A percentile compares a stretch with the other conserved stretches of the same genome.
Conservation (phyloP, 225 moss, liverwort and hornwort species). For the Bryoerythrophyllum caledonicum region DNA sequence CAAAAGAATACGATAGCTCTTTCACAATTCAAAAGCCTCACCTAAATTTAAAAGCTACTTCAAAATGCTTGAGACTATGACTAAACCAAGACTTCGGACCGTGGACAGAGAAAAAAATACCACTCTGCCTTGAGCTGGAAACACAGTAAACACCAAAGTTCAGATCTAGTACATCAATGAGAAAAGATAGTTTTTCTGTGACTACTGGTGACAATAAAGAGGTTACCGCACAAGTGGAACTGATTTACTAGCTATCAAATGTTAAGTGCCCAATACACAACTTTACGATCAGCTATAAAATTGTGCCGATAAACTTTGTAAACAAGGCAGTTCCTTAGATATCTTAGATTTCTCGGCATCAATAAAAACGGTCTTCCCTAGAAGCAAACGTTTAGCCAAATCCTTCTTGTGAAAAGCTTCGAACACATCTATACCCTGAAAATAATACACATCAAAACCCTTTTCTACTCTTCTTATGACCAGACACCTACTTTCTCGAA, state of each 20-base stretch:
- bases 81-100: not conserved
- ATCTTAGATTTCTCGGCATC: slow-evolving; percentile 23
- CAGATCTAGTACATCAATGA: not conserved
- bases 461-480: not conserved
- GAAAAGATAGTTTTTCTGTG: not conserved
- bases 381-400: too few species aligned
- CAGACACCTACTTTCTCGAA: not conserved
- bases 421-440: slow-evolving; percentile 21
- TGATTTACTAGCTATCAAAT: not conserved
- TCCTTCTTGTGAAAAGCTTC: too few species aligned
- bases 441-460: not conserved
- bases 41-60: not conserved
- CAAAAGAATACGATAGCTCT: not conserved
- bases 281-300: not conserved
- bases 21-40: not conserved
- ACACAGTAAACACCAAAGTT: not conserved
- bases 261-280: not conserved
- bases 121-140: slow-evolving; percentile 90
- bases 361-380: too few species aligned
- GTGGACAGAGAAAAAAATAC: slow-evolving; percentile 26
- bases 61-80: not conserved
- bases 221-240: not conserved
- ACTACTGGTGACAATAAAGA: not conserved
- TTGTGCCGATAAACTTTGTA: not conserved
- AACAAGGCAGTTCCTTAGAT: slow-evolving; percentile 60